Conservation (phyloP, 2,329 filamentous ascomycete genomes). For the Aureobasidium vineae region DNA sequence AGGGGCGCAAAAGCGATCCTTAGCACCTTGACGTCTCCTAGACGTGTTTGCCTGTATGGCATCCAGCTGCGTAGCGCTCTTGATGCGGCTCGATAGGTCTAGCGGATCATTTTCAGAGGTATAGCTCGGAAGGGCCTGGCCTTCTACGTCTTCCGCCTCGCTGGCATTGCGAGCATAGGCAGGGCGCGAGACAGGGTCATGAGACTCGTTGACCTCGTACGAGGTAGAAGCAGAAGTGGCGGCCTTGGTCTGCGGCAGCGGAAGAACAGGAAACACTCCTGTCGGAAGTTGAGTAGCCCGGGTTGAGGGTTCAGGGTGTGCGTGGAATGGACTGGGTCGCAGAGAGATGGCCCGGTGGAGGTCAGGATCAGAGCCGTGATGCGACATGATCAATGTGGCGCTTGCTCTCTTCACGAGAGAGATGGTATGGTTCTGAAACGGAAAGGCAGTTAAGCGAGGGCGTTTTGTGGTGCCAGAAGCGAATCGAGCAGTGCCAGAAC, state of each 20-base stretch:
- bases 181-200: conserved; percentile 40
- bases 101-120: conserved; percentile 74
- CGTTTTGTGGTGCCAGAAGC: neutral
- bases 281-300: conserved; percentile 26
- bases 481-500: neutral
- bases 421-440: neutral
- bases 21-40: conserved; percentile 62
- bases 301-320: conserved; percentile 37
- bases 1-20: conserved; percentile 34
- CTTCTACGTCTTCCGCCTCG: conserved; percentile 45
- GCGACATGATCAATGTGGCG: conserved; percentile 4
- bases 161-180: conserved; percentile 37
- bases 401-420: conserved; percentile 6
- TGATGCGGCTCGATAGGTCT: conserved; percentile 72
- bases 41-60: conserved; percentile 77
- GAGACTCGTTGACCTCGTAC: conserved; percentile 39
- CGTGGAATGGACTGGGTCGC: conserved; percentile 48
- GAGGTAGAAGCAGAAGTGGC: conserved; percentile 44
- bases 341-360: conserved; percentile 51
- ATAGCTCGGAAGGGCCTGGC: conserved; percentile 57
- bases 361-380: conserved; percentile 45
- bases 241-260: conserved; percentile 34
- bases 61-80: conserved; percentile 71
- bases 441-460: neutral
- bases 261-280: conserved; percentile 32